Base-by-base conservation (phyloP, 1,284 basidiomycete species). In the Sporisorium scitamineum region DNA sequence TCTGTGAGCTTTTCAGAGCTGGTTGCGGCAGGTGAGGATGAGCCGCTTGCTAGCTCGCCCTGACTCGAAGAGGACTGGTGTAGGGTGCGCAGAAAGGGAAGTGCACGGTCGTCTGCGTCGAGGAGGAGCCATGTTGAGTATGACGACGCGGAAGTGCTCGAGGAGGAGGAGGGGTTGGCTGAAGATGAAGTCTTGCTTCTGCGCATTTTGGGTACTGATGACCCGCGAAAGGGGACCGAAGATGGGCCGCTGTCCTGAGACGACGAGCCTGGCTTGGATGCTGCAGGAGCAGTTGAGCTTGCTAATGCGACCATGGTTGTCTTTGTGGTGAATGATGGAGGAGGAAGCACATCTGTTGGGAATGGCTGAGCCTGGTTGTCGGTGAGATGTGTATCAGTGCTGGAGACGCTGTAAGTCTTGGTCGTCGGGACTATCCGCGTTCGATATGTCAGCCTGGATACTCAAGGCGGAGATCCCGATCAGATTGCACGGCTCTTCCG, bases 91-190 rank as follows among this genome's bases (percentile, higher is more conserved):
- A 76, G 52, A 24, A 76, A 70, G 3, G 73, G 64, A 0, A 44
- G 57, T 0, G 73, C 64, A 16, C 27, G 48, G 16, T 70, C 63
- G 27, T 57, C 68, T 9, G 57, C 61, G 31, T 76, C 73, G 22
- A 76, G 27, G 14, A 76, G 54, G 9, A 76, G 64, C 73, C 73
- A 76, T 31, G 67, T 57, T 13, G 68, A 61, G 32, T 42, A 58
- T 2, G 61, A 34, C 3, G 42, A 45, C 16, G 62, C 29, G 1
- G 51, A 22, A 20, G 10, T 5, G 34, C n/a, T 39, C 34, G 31
- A 31, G 2, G 65, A 22, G 42, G 31, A 31, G 2, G 65, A 22
- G 20, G 50, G 24, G 9, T 27, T 24, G 20, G 37, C 5, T 5
- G 65, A 26, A 2, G 58, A 29, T 10, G 54, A 50, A 16, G 60